Evolutionary conservation across 768 basidiomycete genomes (phyloP).

Genomic region (Psilocybe sp.): DNA sequence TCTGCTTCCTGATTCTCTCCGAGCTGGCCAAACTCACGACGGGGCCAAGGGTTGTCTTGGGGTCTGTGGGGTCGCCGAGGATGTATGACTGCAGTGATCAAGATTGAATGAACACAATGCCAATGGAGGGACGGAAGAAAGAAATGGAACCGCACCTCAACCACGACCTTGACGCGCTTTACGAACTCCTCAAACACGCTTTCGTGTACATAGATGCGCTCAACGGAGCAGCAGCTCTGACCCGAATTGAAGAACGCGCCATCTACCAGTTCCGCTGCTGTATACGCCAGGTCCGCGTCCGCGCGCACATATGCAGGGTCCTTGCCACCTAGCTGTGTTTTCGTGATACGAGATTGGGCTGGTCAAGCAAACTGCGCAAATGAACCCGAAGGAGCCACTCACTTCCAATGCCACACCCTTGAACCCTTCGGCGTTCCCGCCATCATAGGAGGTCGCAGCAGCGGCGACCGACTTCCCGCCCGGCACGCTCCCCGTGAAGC

Average conservation of each 20-base stretch:
- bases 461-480: constrained; percentile 75
- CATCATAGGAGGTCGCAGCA: constrained; percentile 39
- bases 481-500: constrained; percentile 84
- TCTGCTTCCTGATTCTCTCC: constrained; percentile 79
- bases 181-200: constrained; percentile 80
- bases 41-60: constrained; percentile 82
- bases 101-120: not conserved
- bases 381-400: too few species aligned
- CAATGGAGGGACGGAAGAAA: not conserved
- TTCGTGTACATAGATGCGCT: constrained; percentile 96
- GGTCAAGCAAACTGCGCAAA: too few species aligned
- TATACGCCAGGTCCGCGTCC: constrained; percentile 84
- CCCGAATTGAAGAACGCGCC: constrained; percentile 97
- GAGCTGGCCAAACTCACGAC: constrained; percentile 91
- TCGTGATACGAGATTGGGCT: too few species aligned
- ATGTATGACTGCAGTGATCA: constrained; percentile 60
- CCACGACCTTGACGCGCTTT: constrained; percentile 64
- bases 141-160: constrained; percentile 44
- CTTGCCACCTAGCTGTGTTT: constrained; percentile 97
- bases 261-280: constrained; percentile 85
- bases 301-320: constrained; percentile 93
- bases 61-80: constrained; percentile 80
- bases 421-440: constrained; percentile 59
- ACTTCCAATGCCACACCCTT: constrained; percentile 89
- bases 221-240: constrained; percentile 93